phyloP scores from a whole-genome alignment of 2,329 filamentous ascomycete species.

The Penicillium sp. region DNA sequence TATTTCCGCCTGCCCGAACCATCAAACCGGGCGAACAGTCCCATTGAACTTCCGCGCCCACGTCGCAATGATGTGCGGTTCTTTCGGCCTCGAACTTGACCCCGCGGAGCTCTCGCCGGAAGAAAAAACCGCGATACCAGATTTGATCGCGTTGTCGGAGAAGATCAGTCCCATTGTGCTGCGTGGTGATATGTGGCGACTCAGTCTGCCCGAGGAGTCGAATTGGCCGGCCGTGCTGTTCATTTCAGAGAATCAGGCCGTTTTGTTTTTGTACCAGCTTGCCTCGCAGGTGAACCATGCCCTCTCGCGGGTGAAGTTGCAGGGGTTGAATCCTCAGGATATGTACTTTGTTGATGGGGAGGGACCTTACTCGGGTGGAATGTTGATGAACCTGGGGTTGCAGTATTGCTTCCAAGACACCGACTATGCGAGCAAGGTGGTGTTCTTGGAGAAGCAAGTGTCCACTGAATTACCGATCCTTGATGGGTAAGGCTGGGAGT shows the following conservation, averaged over 20 bases:
- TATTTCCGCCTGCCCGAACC: slow-evolving; percentile 63
- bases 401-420: slow-evolving; percentile 52
- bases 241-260: slow-evolving; percentile 56
- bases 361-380: slow-evolving; percentile 57
- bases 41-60: slow-evolving; percentile 64
- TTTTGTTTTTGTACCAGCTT: slow-evolving; percentile 65
- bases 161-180: slow-evolving; percentile 63
- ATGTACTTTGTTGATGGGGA: slow-evolving; percentile 58
- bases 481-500: neutral
- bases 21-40: slow-evolving; percentile 57
- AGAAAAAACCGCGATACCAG: slow-evolving; percentile 57
- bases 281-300: slow-evolving; percentile 55
- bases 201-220: slow-evolving; percentile 59
- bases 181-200: slow-evolving; percentile 60
- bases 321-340: slow-evolving; percentile 58
- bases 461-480: neutral
- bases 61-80: slow-evolving; percentile 69
- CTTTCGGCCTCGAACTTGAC: slow-evolving; percentile 66
- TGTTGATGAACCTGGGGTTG: slow-evolving; percentile 64
- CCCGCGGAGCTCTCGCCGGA: slow-evolving; percentile 54
- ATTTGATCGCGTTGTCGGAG: slow-evolving; percentile 57
- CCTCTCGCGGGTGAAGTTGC: slow-evolving; percentile 55
- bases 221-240: slow-evolving; percentile 67
- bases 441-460: slow-evolving; percentile 54
- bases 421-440: slow-evolving; percentile 61